These are phyloP conservation scores for Colletotrichum zoysiae DNA, from an alignment of 2,329 filamentous ascomycete species.

Conservation along the genomic window DNA sequence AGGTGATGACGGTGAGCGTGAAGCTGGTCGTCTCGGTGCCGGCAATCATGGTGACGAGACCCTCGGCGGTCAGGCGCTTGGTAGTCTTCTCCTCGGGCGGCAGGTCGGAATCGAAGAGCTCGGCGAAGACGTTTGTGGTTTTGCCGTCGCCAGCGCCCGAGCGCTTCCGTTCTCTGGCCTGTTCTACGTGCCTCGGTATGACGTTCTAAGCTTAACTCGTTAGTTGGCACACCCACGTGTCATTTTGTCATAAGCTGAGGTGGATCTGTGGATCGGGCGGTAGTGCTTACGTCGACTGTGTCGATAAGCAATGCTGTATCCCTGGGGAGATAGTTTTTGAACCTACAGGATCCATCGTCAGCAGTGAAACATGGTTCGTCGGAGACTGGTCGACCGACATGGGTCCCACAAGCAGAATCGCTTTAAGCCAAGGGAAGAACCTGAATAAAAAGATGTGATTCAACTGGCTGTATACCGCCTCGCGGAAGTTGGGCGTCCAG, in stretches of 20 bases:
- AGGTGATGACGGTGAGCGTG: slow-evolving; percentile 45
- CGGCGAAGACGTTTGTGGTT: slow-evolving; percentile 34
- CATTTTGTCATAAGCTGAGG: neutral
- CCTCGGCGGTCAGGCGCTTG: slow-evolving; percentile 54
- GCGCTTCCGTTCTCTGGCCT: neutral
- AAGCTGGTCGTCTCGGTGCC: slow-evolving; percentile 53
- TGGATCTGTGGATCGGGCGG: too few species aligned
- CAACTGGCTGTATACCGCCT: neutral
- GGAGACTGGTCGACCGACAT: neutral
- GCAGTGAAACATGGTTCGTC: neutral
- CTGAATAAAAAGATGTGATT: slow-evolving; percentile 4
- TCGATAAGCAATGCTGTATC: slow-evolving; percentile 15
- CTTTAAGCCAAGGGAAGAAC: slow-evolving; percentile 21
- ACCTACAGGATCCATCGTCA: neutral
- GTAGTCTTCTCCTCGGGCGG: slow-evolving; percentile 52
- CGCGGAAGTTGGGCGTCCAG: slow-evolving; percentile 51
- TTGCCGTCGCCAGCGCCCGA: neutral
- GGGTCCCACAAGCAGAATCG: neutral
- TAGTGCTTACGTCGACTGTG: slow-evolving; percentile 3
- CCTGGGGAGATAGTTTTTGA: slow-evolving; percentile 1
- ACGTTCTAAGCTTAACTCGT: neutral
- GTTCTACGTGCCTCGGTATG: slow-evolving; percentile 19
- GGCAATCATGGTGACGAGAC: slow-evolving; percentile 51
- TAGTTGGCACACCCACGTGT: neutral
- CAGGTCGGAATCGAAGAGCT: slow-evolving; percentile 49